Evolutionary conservation across 2,329 filamentous ascomycete genomes (phyloP), one percentile per base, ranked within the genome.

Genomic region (Cryphonectria naterciae): DNA sequence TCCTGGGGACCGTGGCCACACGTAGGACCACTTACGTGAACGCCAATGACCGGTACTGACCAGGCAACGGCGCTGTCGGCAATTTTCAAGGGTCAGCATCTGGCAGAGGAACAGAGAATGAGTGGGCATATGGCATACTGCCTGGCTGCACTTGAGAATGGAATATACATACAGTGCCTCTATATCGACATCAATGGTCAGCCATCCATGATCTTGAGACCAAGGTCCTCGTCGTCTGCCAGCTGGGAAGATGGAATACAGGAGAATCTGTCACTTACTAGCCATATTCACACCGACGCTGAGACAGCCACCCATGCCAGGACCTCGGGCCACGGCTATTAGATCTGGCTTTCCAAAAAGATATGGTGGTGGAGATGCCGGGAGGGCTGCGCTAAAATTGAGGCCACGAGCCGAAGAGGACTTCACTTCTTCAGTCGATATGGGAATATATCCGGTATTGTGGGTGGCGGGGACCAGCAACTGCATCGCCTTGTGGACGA

Each of bases 241-340:
- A 46, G n/a, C 10, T 43, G 61, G 39, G 15, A 25, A 28, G 28
- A 28, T 19, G 13, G 15, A 11, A n/a, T 1, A 46, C 19, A n/a
- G 43, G 11, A 28, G 10, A 10, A 52, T 17, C 37, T 15, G n/a
- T 32, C 43, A 65, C 63, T 19, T 65, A 65, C 63, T 98, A 25
- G 94, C 96, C 32, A 90, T 91, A 77, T 94, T 91, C 15, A 98
- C 80, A 0, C 96, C 96, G 22, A 91, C 89, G 28, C 89, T 87
- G 41, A 99, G 85, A 76, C 93, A 94, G 6, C 91, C 87, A 41
- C 88, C 84, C 93, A 98, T 97, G 28, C 96, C 96, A 0, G 96
- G 96, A 0, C 96, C 96, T 69, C 95, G 88, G 8, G 96, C 98
- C 22, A 93, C 95, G 8, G 93, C 89, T n/a, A 99, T 86, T 73